phyloP scores from a whole-genome alignment of 139 green algal species.

The Chlorella sp. region DNA sequence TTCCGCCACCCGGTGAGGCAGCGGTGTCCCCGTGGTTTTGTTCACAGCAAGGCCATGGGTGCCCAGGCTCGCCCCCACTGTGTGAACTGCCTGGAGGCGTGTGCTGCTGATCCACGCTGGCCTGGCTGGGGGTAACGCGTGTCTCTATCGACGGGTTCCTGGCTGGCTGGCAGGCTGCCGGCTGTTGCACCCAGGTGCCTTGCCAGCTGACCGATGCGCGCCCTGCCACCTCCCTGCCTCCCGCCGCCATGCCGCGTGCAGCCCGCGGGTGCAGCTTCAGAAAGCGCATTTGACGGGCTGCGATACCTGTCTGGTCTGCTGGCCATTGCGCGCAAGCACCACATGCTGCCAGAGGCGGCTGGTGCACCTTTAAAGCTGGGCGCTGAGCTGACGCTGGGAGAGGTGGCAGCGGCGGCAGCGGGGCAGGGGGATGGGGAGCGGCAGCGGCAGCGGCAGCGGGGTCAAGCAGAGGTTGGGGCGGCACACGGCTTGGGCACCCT shows the following conservation, averaged over 20 bases:
- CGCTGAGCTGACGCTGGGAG: not conserved
- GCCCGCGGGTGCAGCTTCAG: not conserved
- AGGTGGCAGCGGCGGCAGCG: not conserved
- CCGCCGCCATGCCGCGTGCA: not conserved
- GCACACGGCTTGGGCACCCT: not conserved
- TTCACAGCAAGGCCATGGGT: too few relatives aligned
- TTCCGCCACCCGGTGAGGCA: conserved; percentile 34
- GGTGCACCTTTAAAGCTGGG: not conserved
- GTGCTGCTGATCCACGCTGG: too few relatives aligned
- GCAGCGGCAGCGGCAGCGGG: not conserved
- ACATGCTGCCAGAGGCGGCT: not conserved
- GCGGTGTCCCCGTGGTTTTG: too few relatives aligned
- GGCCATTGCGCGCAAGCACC: conserved; percentile 25
- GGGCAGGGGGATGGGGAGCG: not conserved
- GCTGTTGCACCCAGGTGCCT: not conserved
- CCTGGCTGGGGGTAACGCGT: too few relatives aligned
- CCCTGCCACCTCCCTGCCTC: not conserved
- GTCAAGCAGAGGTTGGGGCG: not conserved
- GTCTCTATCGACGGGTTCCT: too few relatives aligned
- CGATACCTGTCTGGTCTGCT: conserved; percentile 36
- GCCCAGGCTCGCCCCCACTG: too few relatives aligned
- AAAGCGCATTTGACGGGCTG: conserved; percentile 28
- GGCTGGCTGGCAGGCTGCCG: not conserved
- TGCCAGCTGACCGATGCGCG: not conserved
- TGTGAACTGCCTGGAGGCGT: too few relatives aligned